Evolutionary conservation across 2,329 filamentous ascomycete species (phyloP).

Genomic region (Colletotrichum scovillei): DNA sequence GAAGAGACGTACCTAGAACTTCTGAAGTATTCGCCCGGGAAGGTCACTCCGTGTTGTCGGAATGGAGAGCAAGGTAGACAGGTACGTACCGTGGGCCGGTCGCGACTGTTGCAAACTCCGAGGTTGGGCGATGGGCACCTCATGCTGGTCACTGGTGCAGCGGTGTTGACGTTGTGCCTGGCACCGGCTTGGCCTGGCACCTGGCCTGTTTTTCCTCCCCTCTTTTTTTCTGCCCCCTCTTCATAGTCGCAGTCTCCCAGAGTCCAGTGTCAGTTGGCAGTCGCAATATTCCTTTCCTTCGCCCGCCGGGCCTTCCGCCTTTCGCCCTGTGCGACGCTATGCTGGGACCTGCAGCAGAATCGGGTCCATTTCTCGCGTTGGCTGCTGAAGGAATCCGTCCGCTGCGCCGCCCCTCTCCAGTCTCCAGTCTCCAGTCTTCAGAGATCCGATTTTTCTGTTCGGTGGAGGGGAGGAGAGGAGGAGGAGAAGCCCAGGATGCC

Average conservation of each 20-base stretch:
- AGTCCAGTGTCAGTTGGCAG: not conserved
- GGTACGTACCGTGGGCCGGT: not conserved
- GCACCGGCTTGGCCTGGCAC: not conserved
- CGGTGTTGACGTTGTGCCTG: slow-evolving; percentile 15
- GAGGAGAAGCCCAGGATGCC: not conserved
- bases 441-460: slow-evolving; percentile 19
- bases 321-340: slow-evolving; percentile 31
- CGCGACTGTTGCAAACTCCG: slow-evolving; percentile 5
- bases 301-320: slow-evolving; percentile 20
- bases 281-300: not conserved
- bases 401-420: slow-evolving; percentile 26
- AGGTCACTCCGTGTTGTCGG: not conserved
- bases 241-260: not conserved
- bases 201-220: not conserved
- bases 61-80: not conserved
- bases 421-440: slow-evolving; percentile 10
- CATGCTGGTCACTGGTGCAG: no score
- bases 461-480: slow-evolving; percentile 16
- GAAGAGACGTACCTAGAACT: slow-evolving; percentile 11
- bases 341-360: slow-evolving; percentile 33
- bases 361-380: slow-evolving; percentile 27
- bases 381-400: slow-evolving; percentile 32
- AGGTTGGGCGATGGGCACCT: not conserved
- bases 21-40: no score
- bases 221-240: not conserved